Evolutionary conservation across 179 eudicot genomes (phyloP), one percentile per base, ranked within the genome.

Genomic region (Actinidia chinensis): DNA sequence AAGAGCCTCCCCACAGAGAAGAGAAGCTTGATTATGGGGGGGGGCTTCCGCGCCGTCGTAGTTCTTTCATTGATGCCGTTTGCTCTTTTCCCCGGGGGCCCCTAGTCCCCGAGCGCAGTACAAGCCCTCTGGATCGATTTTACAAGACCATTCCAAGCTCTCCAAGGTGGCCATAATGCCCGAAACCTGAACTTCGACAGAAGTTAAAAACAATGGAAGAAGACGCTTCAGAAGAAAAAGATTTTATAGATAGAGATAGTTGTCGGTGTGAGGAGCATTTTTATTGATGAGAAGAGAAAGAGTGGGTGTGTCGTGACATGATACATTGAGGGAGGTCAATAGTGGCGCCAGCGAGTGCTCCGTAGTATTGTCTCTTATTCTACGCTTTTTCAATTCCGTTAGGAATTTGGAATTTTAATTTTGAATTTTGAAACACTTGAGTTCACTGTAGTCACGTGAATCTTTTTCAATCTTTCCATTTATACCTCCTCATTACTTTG

Each of bases 1-100:
- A 97, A 46, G 92, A 97, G 76, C 97, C 95, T 58, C 93, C 98
- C 98, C 98, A 92, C 50, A 91, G 91, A 68, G 98, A 90, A 6
- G 92, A 87, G 58, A 88, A 83, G n/a, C n/a, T n/a, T n/a, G n/a
- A n/a, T n/a, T n/a, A n/a, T n/a, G n/a, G n/a, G 28, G 90, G 76
- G 63, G 76, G 71, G 61, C 82, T 79, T 52, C 75, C 97, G 48
- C 98, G 98, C 14, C n/a, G n/a, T n/a, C n/a, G n/a, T n/a, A n/a
- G n/a, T n/a, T n/a, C n/a, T n/a, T n/a, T n/a, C n/a, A n/a, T n/a
- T n/a, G n/a, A n/a, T n/a, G n/a, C n/a, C n/a, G n/a, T n/a, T n/a
- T n/a, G n/a, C n/a, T n/a, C n/a, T n/a, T n/a, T n/a, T n/a, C n/a
- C n/a, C n/a, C n/a, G n/a, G n/a, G n/a, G n/a, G n/a, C n/a, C 98